phyloP scores from a whole-genome alignment of 1,139 yeast species.

The Protomyces arabidopsidicola region DNA sequence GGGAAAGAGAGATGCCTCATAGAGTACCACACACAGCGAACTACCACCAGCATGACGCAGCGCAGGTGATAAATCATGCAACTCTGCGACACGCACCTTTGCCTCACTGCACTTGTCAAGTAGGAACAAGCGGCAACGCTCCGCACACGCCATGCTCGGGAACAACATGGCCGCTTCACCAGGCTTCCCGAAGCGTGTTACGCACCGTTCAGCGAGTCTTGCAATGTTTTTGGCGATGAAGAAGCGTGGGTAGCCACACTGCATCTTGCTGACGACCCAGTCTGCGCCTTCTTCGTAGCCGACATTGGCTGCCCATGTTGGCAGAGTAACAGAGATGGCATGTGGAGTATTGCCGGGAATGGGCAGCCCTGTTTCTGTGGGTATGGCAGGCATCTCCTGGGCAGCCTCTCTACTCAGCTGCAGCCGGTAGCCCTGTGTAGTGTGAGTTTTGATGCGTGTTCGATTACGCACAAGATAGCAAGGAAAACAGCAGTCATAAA shows the following conservation, averaged over 20 bases:
- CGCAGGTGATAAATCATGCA: conserved; percentile 72
- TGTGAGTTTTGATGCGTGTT: too few relatives aligned
- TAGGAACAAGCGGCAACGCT: conserved; percentile 72
- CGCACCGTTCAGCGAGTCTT: conserved; percentile 33
- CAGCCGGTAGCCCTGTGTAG: too few relatives aligned
- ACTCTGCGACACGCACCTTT: conserved; percentile 55
- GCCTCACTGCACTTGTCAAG: neutral
- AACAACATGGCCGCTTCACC: conserved; percentile 70
- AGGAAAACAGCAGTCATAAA: neutral
- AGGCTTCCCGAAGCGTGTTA: conserved; percentile 64
- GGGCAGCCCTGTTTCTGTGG: conserved; percentile 56
- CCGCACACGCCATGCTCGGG: conserved; percentile 73
- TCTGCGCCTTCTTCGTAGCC: conserved; percentile 88
- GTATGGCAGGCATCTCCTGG: neutral
- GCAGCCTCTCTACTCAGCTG: neutral
- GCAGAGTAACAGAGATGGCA: conserved; percentile 89
- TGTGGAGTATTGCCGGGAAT: conserved; percentile 86
- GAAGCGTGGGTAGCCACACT: conserved; percentile 71
- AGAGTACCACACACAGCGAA: conserved; percentile 69
- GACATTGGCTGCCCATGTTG: conserved; percentile 89
- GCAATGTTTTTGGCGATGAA: conserved; percentile 28
- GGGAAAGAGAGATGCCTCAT: conserved; percentile 53
- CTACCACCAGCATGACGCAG: conserved; percentile 55
- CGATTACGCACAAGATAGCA: too few relatives aligned
- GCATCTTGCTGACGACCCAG: conserved; percentile 76